Evolutionary conservation across 148 eudicot genomes (phyloP).

Genomic region (Bassia scoparia): DNA sequence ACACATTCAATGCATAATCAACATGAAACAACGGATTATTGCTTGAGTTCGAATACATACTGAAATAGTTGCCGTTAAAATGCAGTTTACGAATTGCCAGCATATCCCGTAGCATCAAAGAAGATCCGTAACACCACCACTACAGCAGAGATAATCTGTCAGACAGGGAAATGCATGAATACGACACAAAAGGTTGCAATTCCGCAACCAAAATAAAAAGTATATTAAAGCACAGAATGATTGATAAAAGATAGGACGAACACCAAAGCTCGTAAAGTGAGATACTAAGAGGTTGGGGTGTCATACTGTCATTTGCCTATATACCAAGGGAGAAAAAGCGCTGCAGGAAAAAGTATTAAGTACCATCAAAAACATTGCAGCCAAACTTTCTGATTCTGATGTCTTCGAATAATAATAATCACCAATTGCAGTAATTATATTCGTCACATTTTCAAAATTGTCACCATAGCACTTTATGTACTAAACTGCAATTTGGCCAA

Average conservation of each 20-base stretch:
- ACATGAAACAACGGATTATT: background rate
- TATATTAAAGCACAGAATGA: background rate
- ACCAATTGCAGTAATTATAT: slow-evolving; percentile 73
- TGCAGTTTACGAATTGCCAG: slow-evolving; percentile 73
- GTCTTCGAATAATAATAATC: slow-evolving; percentile 70
- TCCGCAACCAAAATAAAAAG: background rate
- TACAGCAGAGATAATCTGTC: slow-evolving; percentile 78
- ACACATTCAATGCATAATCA: background rate
- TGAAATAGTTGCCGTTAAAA: slow-evolving; percentile 73
- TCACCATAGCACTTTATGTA: slow-evolving; percentile 83
- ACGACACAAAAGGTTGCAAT: background rate
- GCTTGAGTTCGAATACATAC: slow-evolving; percentile 33
- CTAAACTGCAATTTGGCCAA: slow-evolving; percentile 52
- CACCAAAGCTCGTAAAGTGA: background rate
- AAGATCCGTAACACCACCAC: slow-evolving; percentile 73
- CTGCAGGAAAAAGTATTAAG: slow-evolving; percentile 7
- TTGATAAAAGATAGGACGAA: background rate
- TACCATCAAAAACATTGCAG: slow-evolving; percentile 86
- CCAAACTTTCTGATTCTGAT: slow-evolving; percentile 77
- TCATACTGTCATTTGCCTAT: no score
- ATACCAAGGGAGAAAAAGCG: background rate
- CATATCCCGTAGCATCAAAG: slow-evolving; percentile 62
- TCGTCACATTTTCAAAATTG: slow-evolving; percentile 82
- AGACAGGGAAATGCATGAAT: background rate
- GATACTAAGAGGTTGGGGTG: background rate